phyloP scores from a whole-genome alignment of 805 yeast genomes.

The Spencermartinsiella europaea region DNA sequence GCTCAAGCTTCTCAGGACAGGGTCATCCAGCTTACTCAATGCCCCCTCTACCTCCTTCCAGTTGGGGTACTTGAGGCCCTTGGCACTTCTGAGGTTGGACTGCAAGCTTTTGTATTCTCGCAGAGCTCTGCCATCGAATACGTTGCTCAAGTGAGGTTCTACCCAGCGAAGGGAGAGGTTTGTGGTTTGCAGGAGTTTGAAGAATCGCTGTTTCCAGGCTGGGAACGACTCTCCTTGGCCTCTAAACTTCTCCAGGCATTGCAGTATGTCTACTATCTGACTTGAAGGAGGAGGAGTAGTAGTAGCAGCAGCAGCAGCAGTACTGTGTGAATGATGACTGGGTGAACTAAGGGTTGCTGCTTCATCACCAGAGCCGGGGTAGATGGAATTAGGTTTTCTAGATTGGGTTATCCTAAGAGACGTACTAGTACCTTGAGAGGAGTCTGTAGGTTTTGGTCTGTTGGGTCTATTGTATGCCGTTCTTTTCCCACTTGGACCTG shows the following conservation, averaged over 20 bases:
- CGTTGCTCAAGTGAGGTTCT: constrained; percentile 7
- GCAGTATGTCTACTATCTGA: neutral
- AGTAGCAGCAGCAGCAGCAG: no score
- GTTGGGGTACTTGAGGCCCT: constrained; percentile 5
- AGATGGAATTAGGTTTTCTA: no score
- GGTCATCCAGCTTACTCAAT: constrained; percentile 8
- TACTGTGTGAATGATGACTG: no score
- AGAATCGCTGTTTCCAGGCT: constrained; percentile 9
- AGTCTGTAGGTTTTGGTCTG: neutral
- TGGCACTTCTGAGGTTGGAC: neutral
- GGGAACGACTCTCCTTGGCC: constrained; percentile 3
- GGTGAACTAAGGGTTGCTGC: no score
- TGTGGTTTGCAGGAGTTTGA: constrained; percentile 4
- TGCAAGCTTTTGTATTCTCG: constrained; percentile 1
- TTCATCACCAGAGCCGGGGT: no score
- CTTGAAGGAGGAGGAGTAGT: no score
- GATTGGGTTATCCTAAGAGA: no score
- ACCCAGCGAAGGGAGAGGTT: constrained; percentile 1
- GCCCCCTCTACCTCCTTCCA: constrained; percentile 8
- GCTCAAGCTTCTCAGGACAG: constrained; percentile 4
- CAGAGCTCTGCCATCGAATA: constrained; percentile 7
- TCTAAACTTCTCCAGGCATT: neutral
- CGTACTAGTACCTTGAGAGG: neutral
- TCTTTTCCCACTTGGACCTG: no score
- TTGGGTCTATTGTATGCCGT: no score